A percentile compares a stretch with the other conserved stretches of the same genome.
phyloP scores from a whole-genome alignment of 345 rosid genomes.

The Hibiscus tridactylites region DNA sequence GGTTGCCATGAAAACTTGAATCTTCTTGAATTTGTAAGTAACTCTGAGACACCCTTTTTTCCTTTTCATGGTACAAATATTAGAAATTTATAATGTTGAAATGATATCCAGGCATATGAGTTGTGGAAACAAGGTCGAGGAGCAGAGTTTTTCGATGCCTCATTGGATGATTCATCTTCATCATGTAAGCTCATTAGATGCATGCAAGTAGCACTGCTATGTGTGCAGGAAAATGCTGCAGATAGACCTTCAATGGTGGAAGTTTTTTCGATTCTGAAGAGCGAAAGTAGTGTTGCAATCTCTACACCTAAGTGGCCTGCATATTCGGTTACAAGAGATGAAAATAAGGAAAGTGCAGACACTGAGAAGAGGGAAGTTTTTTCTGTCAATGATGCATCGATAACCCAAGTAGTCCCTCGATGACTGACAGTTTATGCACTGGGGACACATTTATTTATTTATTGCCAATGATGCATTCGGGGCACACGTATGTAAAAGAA shows the following conservation, averaged over 20 bases:
- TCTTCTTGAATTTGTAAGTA: conserved; percentile 7
- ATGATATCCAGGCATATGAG: conserved; percentile 8
- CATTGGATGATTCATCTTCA: conserved; percentile 9
- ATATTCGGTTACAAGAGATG: not conserved
- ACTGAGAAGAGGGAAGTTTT: not conserved
- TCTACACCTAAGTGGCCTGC: conserved; percentile 4
- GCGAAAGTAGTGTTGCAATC: not conserved
- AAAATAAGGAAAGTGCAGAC: not conserved
- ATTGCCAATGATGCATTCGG: not conserved
- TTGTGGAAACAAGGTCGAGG: conserved; percentile 1
- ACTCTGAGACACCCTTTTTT: not conserved
- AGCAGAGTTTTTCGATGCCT: conserved; percentile 2
- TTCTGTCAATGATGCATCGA: conserved; percentile 3
- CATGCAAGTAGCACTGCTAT: conserved; percentile 9
- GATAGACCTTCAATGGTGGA: conserved; percentile 17
- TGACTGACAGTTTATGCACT: not conserved
- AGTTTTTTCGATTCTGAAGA: conserved; percentile 6
- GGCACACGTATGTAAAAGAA: not conserved
- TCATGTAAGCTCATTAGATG: conserved; percentile 10
- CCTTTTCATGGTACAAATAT: not conserved
- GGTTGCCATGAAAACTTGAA: not conserved
- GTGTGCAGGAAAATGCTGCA: conserved; percentile 8
- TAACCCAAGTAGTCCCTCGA: conserved; percentile 11
- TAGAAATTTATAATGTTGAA: not conserved
- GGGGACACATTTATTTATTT: not conserved